Base-by-base conservation (phyloP, 148 eudicot species). In the Rhododendron williamsianum region DNA sequence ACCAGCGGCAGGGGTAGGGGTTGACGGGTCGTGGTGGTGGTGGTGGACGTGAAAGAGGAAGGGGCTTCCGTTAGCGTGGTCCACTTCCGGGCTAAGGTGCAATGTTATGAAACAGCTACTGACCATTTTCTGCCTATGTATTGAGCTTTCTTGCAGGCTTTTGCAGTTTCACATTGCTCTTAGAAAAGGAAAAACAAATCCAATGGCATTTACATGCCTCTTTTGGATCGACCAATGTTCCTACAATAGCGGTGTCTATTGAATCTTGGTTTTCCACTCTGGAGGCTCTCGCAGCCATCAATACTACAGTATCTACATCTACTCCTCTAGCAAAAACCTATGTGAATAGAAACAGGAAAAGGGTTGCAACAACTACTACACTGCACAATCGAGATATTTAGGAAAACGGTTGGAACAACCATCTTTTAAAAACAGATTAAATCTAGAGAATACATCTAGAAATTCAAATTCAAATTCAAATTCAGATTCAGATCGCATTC, bases 231-330 rank as follows among this genome's bases (percentile, higher is more conserved):
- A 93, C 92, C 36, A 94, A 91, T 90, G 91, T 91, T 38, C 91
- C 90, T 23, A 94, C 98, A 69, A 94, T 94, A 56, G 91, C 90
- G 82, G 94, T 93, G 86, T 94, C 98, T 81, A 94, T 94, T 4
- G 98, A 95, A 89, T 94, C 98, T 79, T 94, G 98, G 65, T 94
- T 93, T 88, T 94, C 98, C 76, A 81, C 80, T 60, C 98, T 89
- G 41, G 98, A 94, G 80, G 98, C 98, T 80, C 93, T 85, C 35
- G 98, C 98, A 54, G 98, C 35, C 35, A 33, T 33, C 35, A 33
- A 33, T 33, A 33, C 35, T 33, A 33, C 35, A 33, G 2, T 33
- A 0, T 94, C 93, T 84, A 82, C 91, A 35, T 92, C 95, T 38
- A 93, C 90, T 35, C 92, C 98, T 84, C 88, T 92, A 3, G 90